A percentile compares a stretch with the other conserved stretches of the same genome.
Conservation (phyloP, 352 stramenopile species). For the Phytopythium mirpurense region DNA sequence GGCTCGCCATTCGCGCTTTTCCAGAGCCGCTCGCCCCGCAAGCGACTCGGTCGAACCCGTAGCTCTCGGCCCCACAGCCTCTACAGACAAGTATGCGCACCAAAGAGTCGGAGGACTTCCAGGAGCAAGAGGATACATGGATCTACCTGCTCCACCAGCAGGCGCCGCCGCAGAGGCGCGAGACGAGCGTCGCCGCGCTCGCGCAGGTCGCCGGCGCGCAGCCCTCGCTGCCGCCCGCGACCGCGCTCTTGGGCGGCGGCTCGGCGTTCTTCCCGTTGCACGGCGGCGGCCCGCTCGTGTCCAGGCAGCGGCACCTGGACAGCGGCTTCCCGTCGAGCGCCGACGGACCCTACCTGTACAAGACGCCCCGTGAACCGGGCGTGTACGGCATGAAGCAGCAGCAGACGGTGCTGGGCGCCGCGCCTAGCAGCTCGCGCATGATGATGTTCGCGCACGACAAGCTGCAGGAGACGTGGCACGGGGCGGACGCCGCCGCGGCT, state of each 20-base stretch:
- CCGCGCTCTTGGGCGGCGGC: constrained; percentile 1
- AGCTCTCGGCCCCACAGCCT: no score
- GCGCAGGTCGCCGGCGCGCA: constrained; percentile 11
- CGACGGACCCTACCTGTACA: constrained; percentile 11
- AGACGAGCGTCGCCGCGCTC: constrained; percentile 7
- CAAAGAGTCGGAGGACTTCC: constrained; percentile 37
- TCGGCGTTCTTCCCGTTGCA: constrained; percentile 1
- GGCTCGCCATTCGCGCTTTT: no score
- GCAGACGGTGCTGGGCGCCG: constrained; percentile 5
- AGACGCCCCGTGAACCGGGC: constrained; percentile 2
- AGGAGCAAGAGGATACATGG: constrained; percentile 47
- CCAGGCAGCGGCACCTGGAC: neutral
- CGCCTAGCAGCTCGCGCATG: constrained; percentile 5
- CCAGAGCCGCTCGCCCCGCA: no score
- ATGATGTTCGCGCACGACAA: constrained; percentile 30
- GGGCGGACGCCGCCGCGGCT: neutral
- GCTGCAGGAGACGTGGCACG: constrained; percentile 1
- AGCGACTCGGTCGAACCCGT: no score
- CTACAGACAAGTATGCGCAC: no score
- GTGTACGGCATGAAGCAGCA: constrained; percentile 7
- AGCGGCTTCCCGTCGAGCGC: constrained; percentile 6
- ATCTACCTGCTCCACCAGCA: constrained; percentile 55
- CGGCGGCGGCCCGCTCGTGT: neutral
- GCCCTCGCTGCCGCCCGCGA: constrained; percentile 5
- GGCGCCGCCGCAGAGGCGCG: constrained; percentile 27